A percentile compares a stretch with the other conserved stretches of the same genome.
These are phyloP conservation scores for Hsuehochloa calcarea DNA, from an alignment of 176 grass and related monocot species.

Conservation along the genomic window DNA sequence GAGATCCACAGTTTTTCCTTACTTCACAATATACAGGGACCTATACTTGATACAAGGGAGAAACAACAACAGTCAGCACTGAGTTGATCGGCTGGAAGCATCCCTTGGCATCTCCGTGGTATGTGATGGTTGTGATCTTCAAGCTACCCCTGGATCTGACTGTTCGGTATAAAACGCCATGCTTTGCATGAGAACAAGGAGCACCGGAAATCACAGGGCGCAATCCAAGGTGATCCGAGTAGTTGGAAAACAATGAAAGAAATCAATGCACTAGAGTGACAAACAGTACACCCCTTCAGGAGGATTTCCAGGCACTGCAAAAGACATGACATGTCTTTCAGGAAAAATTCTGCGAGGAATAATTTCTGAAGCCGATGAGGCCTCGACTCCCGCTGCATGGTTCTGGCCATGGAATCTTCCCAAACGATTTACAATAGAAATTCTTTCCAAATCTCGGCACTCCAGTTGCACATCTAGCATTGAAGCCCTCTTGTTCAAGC, in stretches of 20 bases:
- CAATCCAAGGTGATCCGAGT: not conserved
- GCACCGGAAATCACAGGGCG: slow-evolving; percentile 33
- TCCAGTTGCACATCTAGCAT: slow-evolving; percentile 85
- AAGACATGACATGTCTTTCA: slow-evolving; percentile 70
- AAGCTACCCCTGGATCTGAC: slow-evolving; percentile 33
- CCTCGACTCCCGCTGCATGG: slow-evolving; percentile 49
- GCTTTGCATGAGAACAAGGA: slow-evolving; percentile 53
- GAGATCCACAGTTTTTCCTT: slow-evolving; percentile 41
- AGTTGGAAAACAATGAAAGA: slow-evolving; percentile 22
- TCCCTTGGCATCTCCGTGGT: slow-evolving; percentile 44
- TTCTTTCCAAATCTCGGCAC: slow-evolving; percentile 92
- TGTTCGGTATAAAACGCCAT: slow-evolving; percentile 32
- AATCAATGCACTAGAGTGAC: slow-evolving; percentile 61
- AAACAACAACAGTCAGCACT: slow-evolving; percentile 40
- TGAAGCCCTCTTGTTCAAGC: slow-evolving; percentile 77
- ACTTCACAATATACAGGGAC: slow-evolving; percentile 82
- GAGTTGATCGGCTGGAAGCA: slow-evolving; percentile 53
- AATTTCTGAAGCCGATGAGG: slow-evolving; percentile 47
- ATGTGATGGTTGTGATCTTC: slow-evolving; percentile 24
- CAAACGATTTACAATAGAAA: slow-evolving; percentile 79
- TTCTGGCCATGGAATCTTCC: slow-evolving; percentile 86
- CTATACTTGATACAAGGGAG: slow-evolving; percentile 60
- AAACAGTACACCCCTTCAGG: slow-evolving; percentile 66
- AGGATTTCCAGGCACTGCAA: slow-evolving; percentile 71
- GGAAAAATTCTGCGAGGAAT: slow-evolving; percentile 49